These are phyloP conservation scores for Colletotrichum tabaci DNA, from an alignment of 2,329 filamentous ascomycete species.

Conservation along the genomic window DNA sequence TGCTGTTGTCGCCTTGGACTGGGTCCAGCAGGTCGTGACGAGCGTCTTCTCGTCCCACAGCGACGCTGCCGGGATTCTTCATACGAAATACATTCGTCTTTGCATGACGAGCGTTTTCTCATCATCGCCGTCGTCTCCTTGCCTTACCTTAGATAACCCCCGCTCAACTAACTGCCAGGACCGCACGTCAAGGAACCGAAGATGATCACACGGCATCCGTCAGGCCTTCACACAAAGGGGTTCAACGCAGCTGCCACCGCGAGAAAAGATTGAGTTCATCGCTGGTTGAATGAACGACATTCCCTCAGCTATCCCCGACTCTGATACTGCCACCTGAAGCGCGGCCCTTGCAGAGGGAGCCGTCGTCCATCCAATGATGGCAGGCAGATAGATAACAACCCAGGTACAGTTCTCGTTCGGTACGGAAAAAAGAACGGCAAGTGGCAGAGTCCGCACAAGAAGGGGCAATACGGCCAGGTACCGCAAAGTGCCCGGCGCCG, in stretches of 20 bases:
- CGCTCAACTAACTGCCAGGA: no score
- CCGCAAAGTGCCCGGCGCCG: slow-evolving; percentile 4
- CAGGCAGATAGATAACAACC: slow-evolving; percentile 6
- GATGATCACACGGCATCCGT: no score
- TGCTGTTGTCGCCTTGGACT: neutral
- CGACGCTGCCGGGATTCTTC: neutral
- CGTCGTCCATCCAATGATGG: slow-evolving; percentile 32
- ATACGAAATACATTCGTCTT: neutral
- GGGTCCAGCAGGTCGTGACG: neutral
- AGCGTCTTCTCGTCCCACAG: neutral
- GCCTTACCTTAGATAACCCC: no score
- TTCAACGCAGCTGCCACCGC: neutral
- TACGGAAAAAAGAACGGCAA: slow-evolving; percentile 11
- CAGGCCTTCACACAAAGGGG: no score
- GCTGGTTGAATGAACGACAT: slow-evolving; percentile 22
- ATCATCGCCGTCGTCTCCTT: no score
- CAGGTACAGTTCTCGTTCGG: slow-evolving; percentile 22
- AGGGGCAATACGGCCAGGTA: slow-evolving; percentile 7
- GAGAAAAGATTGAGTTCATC: slow-evolving; percentile 20
- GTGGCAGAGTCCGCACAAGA: neutral
- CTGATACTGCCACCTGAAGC: slow-evolving; percentile 1
- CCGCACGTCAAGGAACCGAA: neutral
- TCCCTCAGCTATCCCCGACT: slow-evolving; percentile 10
- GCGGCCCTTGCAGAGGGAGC: slow-evolving; percentile 20
- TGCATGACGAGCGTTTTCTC: no score